Evolutionary conservation across 2,329 filamentous ascomycete genomes (phyloP).

Genomic region (Teratosphaeria gauchensis): DNA sequence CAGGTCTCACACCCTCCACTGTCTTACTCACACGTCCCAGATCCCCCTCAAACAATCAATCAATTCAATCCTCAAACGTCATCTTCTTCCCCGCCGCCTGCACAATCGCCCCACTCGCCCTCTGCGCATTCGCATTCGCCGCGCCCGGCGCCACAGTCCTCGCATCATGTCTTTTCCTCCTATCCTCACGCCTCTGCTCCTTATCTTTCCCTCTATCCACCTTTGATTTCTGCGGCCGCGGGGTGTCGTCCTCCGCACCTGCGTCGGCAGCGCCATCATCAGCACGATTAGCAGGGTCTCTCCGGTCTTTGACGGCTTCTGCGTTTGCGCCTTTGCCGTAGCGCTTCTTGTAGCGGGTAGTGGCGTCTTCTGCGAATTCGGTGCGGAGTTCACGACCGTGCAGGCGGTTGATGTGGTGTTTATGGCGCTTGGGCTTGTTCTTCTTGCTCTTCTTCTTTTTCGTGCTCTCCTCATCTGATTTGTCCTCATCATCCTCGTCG

Average conservation of each 20-base stretch:
- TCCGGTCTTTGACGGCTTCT: slow-evolving; percentile 2
- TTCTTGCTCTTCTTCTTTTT: slow-evolving; percentile 26
- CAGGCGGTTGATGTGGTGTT: slow-evolving; percentile 79
- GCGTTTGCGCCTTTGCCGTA: slow-evolving; percentile 49
- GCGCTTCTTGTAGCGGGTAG: slow-evolving; percentile 84
- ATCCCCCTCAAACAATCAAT: neutral
- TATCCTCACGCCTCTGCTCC: slow-evolving; percentile 22
- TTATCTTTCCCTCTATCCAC: slow-evolving; percentile 10
- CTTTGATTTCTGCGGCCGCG: neutral
- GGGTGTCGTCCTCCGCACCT: neutral
- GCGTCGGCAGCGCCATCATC: neutral
- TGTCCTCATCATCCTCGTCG: slow-evolving; percentile 37
- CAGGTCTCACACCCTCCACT: too few relatives aligned
- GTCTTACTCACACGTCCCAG: neutral
- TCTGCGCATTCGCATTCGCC: slow-evolving; percentile 40
- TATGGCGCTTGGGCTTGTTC: slow-evolving; percentile 41
- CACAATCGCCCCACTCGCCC: slow-evolving; percentile 71
- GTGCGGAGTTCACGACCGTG: slow-evolving; percentile 72
- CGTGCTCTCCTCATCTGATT: slow-evolving; percentile 26
- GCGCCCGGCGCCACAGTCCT: slow-evolving; percentile 35
- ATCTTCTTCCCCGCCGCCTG: slow-evolving; percentile 70
- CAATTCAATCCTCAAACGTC: slow-evolving; percentile 53
- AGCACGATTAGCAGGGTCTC: slow-evolving; percentile 1
- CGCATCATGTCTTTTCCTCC: slow-evolving; percentile 33
- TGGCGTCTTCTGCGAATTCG: slow-evolving; percentile 88